Conservation (phyloP, 2,329 filamentous ascomycete species). For the Gnomoniopsis sp. region DNA sequence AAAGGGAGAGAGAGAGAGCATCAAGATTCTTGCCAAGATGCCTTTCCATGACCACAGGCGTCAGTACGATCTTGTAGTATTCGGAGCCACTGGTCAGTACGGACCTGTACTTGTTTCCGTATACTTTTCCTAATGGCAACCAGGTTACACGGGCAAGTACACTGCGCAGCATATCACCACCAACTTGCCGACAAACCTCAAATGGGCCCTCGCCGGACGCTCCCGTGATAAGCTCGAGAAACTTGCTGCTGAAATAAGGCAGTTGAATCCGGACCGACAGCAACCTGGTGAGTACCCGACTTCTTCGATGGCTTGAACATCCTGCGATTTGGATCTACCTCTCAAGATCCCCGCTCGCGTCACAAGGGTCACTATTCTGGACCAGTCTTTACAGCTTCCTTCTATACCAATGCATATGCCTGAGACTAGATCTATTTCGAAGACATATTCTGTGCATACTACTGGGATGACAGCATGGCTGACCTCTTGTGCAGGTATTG, state of each 20-base stretch:
- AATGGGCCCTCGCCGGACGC: slow-evolving; percentile 85
- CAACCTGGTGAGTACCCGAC: slow-evolving; percentile 57
- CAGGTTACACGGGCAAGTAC: slow-evolving; percentile 79
- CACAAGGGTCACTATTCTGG: too few species aligned
- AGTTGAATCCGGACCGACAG: slow-evolving; percentile 64
- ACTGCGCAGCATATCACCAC: slow-evolving; percentile 72
- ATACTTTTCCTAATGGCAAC: slow-evolving; percentile 10
- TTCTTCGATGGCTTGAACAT: background rate
- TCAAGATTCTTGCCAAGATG: slow-evolving; percentile 31
- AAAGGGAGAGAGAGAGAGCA: too few species aligned
- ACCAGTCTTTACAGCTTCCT: too few species aligned
- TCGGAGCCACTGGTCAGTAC: slow-evolving; percentile 51
- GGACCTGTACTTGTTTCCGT: background rate
- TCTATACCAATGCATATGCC: background rate
- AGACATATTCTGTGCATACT: background rate
- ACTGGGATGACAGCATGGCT: background rate
- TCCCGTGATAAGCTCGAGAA: slow-evolving; percentile 71
- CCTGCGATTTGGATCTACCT: background rate
- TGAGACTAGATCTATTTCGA: background rate
- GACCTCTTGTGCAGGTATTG: slow-evolving; percentile 39
- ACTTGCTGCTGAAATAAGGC: slow-evolving; percentile 64
- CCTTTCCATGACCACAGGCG: slow-evolving; percentile 46
- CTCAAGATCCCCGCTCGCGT: background rate
- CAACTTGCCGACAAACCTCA: slow-evolving; percentile 69
- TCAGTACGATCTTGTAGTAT: slow-evolving; percentile 55